Base-by-base conservation (phyloP, 805 yeast genomes). In the Yamadazyma tumulicola region DNA sequence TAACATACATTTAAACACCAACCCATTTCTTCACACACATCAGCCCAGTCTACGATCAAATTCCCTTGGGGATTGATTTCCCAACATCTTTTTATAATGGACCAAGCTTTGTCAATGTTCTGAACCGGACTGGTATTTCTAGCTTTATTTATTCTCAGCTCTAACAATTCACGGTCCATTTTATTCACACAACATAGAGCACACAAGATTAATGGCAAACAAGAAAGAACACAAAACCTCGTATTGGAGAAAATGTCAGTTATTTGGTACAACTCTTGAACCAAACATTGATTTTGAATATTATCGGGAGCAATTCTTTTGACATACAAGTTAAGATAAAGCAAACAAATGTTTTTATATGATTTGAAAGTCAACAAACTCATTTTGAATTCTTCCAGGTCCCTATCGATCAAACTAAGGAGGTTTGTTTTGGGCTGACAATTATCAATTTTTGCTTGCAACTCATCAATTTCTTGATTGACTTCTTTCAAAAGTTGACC, bases 21-120 rank as follows among this genome's bases (percentile, higher is more conserved):
- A 3, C 52, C 54, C 17, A 43, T 39, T 9, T 54, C 55, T 21
- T 51, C 50, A 34, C 61, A 53, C 17, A 55, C 37, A 26, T 46
- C 48, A 4, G 46, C 45, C 59, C 60, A 55, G 39, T 54, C 57
- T 4, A 49, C 26, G 18, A 34, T 34, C 10, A 30, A 8, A 8
- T 32, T 28, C 6, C 55, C 55, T 11, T 34, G 15, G 2, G 43
- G 42, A 21, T 50, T 51, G 21, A 45, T 24, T 29, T 41, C 41
- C 59, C 60, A 54, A 12, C 44, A 38, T 30, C 45, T 48, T 25
- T 39, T 20, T 6, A 53, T 38, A 5, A 55, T 30, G 6, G 26
- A 33, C 42, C 44, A 36, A 14, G 44, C 43, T 15, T 44, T 42
- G 10, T 17, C 33, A 13, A 45, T 43, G 41, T 52, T 54, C 10